Evolutionary conservation across 169 alveolate genomes (phyloP), one percentile per base, ranked within the genome.

Genomic region (Eimeria mitis): DNA sequence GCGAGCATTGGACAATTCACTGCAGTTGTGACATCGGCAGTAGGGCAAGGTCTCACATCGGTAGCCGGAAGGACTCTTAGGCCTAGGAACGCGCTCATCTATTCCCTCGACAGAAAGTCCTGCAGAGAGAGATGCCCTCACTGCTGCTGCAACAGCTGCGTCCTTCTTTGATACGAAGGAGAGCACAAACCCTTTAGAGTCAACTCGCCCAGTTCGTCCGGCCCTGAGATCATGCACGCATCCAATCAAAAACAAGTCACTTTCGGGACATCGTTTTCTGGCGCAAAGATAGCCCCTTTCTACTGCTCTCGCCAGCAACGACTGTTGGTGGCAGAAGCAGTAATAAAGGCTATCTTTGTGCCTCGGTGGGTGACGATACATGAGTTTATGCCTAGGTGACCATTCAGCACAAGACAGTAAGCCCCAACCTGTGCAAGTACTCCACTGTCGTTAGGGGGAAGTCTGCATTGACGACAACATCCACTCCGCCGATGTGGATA

Each of bases 161-260:
- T 89, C 95, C 63, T 34, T 44, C 95, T 75, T 71, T 14, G 88
- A 54, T 21, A 89, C 68, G 65, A 89, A 85, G 49, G 89, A 89
- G 40, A 89, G 59, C 21, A 89, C 95, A 28, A 56, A 73, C 13
- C 99, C 99, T 89, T 98, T 98, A 31, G 98, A 97, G 95, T 98
- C 97, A 92, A 97, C 97, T 75, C 99, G 97, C 16, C 99, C 99
- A 85, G 99, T 99, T 91, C 99, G 97, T 68, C 99, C 99, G 28
- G 98, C 98, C 98, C 99, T 97, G 91, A 98, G 99, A 42, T 98
- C 70, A 59, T 83, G 37, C 40, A 65, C 68, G 47, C 94, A 61
- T 23, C 25, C 44, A 16, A 11, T 8, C 56, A 28, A 52, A 59
- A 37, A 47, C 65, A 49, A 44, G 19, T 47, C 44, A 78, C 65